phyloP scores from a whole-genome alignment of 257 asterid genomes.

The Verbascum thapsus region DNA sequence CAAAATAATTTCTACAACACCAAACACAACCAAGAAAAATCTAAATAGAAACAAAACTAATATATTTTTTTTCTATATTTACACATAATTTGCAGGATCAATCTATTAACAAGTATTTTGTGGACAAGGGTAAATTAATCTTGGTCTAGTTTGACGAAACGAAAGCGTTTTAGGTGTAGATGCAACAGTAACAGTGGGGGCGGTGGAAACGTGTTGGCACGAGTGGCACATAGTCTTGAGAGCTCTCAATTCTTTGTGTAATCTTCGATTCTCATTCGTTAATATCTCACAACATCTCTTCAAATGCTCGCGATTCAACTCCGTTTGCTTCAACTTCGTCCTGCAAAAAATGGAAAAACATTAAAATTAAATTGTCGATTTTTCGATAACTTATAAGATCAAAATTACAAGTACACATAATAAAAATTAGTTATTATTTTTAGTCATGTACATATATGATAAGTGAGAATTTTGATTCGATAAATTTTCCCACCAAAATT shows the following conservation, averaged over 20 bases:
- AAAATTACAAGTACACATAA: too few relatives aligned
- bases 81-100: conserved; percentile 28
- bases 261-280: conserved; percentile 69
- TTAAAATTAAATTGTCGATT: too few relatives aligned
- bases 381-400: too few relatives aligned
- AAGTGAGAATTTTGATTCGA: too few relatives aligned
- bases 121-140: conserved; percentile 59
- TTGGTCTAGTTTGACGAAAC: conserved; percentile 51
- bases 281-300: conserved; percentile 79
- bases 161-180: conserved; percentile 40
- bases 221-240: conserved; percentile 91
- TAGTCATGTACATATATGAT: too few relatives aligned
- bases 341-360: too few relatives aligned
- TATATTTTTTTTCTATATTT: conserved; percentile 28
- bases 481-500: too few relatives aligned
- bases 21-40: conserved; percentile 8
- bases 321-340: conserved; percentile 88
- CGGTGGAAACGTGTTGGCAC: conserved; percentile 73
- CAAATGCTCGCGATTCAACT: conserved; percentile 84
- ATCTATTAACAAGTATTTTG: conserved; percentile 20
- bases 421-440: too few relatives aligned
- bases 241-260: conserved; percentile 74
- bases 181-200: conserved; percentile 41
- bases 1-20: conserved; percentile 32
- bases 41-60: background rate